Evolutionary conservation across 495 filamentous ascomycete species (phyloP), one percentile per base, ranked within the genome.

Genomic region (Annulohypoxylon stygium): DNA sequence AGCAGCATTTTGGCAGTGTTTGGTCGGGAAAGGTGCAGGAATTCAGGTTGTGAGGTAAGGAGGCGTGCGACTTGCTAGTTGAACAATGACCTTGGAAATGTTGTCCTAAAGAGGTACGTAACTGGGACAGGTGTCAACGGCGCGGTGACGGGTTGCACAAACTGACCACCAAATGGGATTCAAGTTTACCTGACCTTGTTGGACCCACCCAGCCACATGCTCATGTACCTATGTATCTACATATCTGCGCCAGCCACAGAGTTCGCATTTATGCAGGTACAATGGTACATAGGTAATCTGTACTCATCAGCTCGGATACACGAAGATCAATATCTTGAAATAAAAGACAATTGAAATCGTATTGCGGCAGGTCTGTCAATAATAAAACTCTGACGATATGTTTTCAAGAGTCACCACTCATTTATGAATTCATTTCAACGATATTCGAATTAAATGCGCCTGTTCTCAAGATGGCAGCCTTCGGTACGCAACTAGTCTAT

Each of bases 1-100:
- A 93, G 83, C 65, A 90, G 82, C 90, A 91, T 92, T 58, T 78
- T 88, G 75, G 57, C 61, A 59, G 43, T 23, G 26, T 60, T 45
- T 48, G 43, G 67, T 47, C 18, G 41, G 20, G 66, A 58, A 37
- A 57, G 66, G 67, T 70, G 67, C 53, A 58, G 51, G 67, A 25
- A 53, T 23, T 1, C 6, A 34, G 36, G 5, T 50, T 37, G 14
- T 9, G 41, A 61, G 47, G 43, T 47, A 7, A 47, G 47, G 60
- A 36, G 51, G 53, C 26, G 36, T 55, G 41, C 39, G 53, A 59
- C 51, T 58, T 50, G n/a, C 26, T 39, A 5, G 34, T 64, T 20
- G 16, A 33, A 63, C 50, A 23, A 37, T 18, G 54, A 25, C 20
- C 20, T n/a, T 30, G 14, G 41, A 61, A 53, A 55, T 55, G 51